Conservation (phyloP, 495 filamentous ascomycete genomes). For the Lasiosphaeria ovina region DNA sequence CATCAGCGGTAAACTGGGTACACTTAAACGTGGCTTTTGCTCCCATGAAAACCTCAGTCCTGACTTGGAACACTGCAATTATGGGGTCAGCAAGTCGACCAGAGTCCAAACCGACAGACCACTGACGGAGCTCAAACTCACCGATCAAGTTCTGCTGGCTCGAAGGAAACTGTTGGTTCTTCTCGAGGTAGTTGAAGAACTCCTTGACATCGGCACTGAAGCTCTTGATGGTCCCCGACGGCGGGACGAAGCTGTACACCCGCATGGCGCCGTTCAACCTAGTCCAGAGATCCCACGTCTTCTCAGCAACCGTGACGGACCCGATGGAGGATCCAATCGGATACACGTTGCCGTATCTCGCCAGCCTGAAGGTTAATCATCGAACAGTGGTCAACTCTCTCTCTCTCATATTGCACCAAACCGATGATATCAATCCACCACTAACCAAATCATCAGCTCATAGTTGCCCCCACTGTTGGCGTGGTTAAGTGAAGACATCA, state of each 20-base stretch:
- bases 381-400: background rate
- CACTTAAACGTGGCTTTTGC: constrained; percentile 12
- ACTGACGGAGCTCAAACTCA: constrained; percentile 24
- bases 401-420: background rate
- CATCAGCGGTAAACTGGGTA: constrained; percentile 1
- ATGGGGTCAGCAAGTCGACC: background rate
- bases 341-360: constrained; percentile 32
- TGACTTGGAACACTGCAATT: constrained; percentile 40
- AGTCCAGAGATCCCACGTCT: constrained; percentile 39
- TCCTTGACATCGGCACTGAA: constrained; percentile 42
- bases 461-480: constrained; percentile 46
- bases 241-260: constrained; percentile 47
- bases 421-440: background rate
- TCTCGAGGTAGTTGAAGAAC: constrained; percentile 43
- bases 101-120: too few relatives aligned
- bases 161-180: constrained; percentile 38
- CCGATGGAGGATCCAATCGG: constrained; percentile 41
- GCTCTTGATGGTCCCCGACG: constrained; percentile 24
- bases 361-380: constrained; percentile 28
- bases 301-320: constrained; percentile 32
- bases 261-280: constrained; percentile 40
- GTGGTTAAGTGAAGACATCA: constrained; percentile 50
- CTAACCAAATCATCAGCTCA: constrained; percentile 52
- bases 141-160: constrained; percentile 46
- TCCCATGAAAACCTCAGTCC: constrained; percentile 47